phyloP scores from a whole-genome alignment of 2,329 filamentous ascomycete genomes.

The Calonectria montana region DNA sequence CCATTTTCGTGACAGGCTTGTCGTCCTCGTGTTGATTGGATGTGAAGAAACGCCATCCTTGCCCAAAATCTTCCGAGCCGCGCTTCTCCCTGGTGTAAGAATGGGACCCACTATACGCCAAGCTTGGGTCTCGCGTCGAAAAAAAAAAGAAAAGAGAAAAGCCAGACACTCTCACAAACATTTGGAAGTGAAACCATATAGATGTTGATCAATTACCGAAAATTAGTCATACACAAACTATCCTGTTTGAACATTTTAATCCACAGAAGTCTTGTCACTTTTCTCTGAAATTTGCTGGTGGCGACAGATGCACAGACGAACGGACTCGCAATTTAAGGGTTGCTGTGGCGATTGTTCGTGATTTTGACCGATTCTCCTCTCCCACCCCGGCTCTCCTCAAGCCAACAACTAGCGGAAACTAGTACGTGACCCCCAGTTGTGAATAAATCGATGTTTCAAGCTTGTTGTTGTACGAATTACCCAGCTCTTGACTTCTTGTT shows the following conservation, averaged over 20 bases:
- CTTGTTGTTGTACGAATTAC: too few species aligned
- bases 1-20: conserved; percentile 5
- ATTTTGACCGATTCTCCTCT: not conserved
- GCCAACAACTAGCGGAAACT: too few species aligned
- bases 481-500: too few species aligned
- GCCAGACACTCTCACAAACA: not conserved
- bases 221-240: not conserved
- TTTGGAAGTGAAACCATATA: too few species aligned
- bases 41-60: conserved; percentile 4
- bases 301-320: too few species aligned
- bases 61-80: not conserved
- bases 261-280: too few species aligned
- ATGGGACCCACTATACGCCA: not conserved
- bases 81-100: not conserved
- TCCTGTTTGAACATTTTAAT: not conserved
- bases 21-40: conserved; percentile 30
- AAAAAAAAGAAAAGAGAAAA: not conserved
- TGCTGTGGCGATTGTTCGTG: not conserved
- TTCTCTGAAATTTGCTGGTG: too few species aligned
- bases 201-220: not conserved
- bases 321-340: not conserved
- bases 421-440: too few species aligned
- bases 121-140: not conserved
- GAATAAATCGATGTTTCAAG: too few species aligned
- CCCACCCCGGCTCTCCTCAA: too few species aligned